phyloP scores from a whole-genome alignment of 768 basidiomycete species.

The Amanita inopinata region DNA sequence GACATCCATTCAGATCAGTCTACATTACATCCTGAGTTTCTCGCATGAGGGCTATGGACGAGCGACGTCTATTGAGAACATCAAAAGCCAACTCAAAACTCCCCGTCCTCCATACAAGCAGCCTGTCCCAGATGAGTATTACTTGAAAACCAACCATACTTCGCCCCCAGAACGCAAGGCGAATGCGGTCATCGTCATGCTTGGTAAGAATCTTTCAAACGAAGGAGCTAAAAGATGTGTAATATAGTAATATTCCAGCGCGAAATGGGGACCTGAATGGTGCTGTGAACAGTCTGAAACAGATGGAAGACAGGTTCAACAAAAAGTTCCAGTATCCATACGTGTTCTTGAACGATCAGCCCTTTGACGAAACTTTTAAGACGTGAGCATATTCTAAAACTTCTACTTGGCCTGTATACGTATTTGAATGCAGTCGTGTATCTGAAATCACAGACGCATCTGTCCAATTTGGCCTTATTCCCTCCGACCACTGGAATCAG shows the following conservation, averaged over 20 bases:
- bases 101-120: conserved; percentile 41
- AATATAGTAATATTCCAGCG: conserved; percentile 23
- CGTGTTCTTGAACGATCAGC: conserved; percentile 78
- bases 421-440: conserved; percentile 32
- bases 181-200: conserved; percentile 76
- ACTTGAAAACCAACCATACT: conserved; percentile 27
- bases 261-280: conserved; percentile 53
- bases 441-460: conserved; percentile 48
- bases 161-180: conserved; percentile 47
- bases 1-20: conserved; percentile 28
- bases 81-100: conserved; percentile 26
- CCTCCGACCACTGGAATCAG: conserved; percentile 69
- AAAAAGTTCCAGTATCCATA: conserved; percentile 77
- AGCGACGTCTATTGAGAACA: conserved; percentile 40
- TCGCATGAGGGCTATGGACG: conserved; percentile 56
- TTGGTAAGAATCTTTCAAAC: conserved; percentile 29
- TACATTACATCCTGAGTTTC: conserved; percentile 59
- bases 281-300: conserved; percentile 56
- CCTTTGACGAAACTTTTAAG: conserved; percentile 67
- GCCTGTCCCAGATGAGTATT: conserved; percentile 54
- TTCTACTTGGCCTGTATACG: not conserved
- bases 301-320: conserved; percentile 89
- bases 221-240: not conserved
- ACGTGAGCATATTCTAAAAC: conserved; percentile 29
- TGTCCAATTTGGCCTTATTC: conserved; percentile 74